phyloP scores from a whole-genome alignment of 192 early-diverging fungal genomes.

The Chytriomyces hyalinus region DNA sequence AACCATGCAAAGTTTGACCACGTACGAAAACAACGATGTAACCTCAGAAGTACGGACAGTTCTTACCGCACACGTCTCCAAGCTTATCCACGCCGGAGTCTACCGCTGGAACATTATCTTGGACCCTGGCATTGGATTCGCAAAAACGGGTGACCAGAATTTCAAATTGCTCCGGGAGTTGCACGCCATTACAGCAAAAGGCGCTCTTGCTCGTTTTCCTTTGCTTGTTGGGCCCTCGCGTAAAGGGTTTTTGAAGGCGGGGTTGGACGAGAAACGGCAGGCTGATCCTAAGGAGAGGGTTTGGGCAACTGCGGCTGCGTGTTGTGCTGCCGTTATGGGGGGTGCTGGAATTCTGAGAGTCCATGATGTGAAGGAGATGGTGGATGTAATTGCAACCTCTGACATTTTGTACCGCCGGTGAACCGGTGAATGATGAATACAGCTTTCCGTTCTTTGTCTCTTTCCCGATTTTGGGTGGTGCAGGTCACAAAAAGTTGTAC shows the following conservation, averaged over 20 bases:
- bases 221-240: constrained; percentile 89
- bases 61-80: constrained; percentile 69
- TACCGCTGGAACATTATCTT: constrained; percentile 95
- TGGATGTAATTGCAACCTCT: constrained; percentile 82
- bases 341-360: constrained; percentile 79
- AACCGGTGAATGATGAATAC: too few species aligned
- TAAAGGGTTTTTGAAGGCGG: constrained; percentile 90
- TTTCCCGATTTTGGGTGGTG: too few species aligned
- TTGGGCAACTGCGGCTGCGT: constrained; percentile 38
- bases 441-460: too few species aligned
- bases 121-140: constrained; percentile 98
- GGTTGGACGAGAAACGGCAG: constrained; percentile 54
- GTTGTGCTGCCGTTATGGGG: constrained; percentile 32
- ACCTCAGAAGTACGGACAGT: constrained; percentile 72
- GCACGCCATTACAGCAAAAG: constrained; percentile 49
- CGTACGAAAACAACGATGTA: constrained; percentile 79
- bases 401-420: constrained; percentile 55
- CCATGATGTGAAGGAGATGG: constrained; percentile 95
- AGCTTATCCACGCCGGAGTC: constrained; percentile 80
- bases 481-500: too few species aligned
- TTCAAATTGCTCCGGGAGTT: constrained; percentile 83
- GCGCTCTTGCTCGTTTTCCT: constrained; percentile 72
- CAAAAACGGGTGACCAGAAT: constrained; percentile 87
- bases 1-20: constrained; percentile 79
- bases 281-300: constrained; percentile 60